Conservation (phyloP, 2,329 filamentous ascomycete species). For the Triangularia verruculosa region DNA sequence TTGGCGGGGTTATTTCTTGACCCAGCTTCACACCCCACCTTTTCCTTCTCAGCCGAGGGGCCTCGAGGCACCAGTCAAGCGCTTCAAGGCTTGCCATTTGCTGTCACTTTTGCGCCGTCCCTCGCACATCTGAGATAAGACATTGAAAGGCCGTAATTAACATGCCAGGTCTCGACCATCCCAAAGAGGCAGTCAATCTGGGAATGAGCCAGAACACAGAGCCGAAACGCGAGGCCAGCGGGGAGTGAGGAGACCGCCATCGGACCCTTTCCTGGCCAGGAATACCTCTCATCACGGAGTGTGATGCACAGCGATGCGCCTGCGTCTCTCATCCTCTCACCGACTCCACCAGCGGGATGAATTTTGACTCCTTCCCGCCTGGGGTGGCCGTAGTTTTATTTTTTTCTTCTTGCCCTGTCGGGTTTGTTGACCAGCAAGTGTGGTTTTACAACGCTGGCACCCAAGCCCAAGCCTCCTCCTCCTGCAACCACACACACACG, state of each 20-base stretch:
- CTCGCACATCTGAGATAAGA: not conserved
- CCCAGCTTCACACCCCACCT: constrained; percentile 3
- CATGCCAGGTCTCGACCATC: not conserved
- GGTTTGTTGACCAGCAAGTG: constrained; percentile 12
- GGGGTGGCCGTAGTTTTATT: constrained; percentile 20
- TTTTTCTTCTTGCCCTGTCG: constrained; percentile 16
- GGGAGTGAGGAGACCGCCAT: not conserved
- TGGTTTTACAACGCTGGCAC: constrained; percentile 25
- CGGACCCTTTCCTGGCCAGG: constrained; percentile 1
- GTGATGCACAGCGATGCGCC: constrained; percentile 9
- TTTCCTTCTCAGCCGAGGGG: not conserved
- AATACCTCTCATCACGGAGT: not conserved
- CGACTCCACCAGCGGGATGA: constrained; percentile 22
- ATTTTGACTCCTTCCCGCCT: constrained; percentile 19
- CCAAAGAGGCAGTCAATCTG: constrained; percentile 7
- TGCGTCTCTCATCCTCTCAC: constrained; percentile 16
- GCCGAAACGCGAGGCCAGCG: not conserved
- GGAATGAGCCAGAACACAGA: not conserved
- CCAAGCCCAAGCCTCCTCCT: constrained; percentile 19
- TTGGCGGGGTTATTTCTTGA: constrained; percentile 10
- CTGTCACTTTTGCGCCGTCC: not conserved
- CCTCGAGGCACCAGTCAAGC: not conserved
- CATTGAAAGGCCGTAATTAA: not conserved
- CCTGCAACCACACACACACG: constrained; percentile 3
- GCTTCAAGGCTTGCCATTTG: not conserved